Conservation (phyloP, 1,284 basidiomycete genomes). For the Fomitopsis schrenkii region DNA sequence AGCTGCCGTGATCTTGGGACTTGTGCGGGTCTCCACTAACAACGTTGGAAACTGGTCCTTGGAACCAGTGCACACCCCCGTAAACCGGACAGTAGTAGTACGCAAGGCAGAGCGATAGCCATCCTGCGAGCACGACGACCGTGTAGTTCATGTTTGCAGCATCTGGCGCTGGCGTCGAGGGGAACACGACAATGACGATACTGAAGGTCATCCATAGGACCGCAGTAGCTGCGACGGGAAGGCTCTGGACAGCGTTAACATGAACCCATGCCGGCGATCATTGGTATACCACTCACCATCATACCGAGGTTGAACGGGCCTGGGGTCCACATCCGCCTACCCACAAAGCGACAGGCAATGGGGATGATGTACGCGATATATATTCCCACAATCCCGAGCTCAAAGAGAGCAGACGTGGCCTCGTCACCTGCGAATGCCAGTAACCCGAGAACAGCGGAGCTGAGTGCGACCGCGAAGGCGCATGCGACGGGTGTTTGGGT, state of each 20-base stretch:
- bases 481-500: constrained; percentile 68
- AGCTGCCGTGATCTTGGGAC: no score
- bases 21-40: background rate
- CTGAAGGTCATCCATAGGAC: constrained; percentile 63
- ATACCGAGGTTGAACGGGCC: constrained; percentile 64
- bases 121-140: constrained; percentile 55
- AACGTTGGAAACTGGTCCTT: constrained; percentile 40
- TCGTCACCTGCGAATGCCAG: constrained; percentile 60
- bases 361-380: constrained; percentile 58
- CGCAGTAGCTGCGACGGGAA: constrained; percentile 48
- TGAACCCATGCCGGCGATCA: no score
- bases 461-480: constrained; percentile 54
- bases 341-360: constrained; percentile 33
- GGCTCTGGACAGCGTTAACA: constrained; percentile 35
- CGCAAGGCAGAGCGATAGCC: constrained; percentile 47
- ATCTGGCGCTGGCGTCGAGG: constrained; percentile 41
- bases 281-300: constrained; percentile 39
- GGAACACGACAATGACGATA: constrained; percentile 59
- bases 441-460: constrained; percentile 48
- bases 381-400: constrained; percentile 49
- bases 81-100: constrained; percentile 70
- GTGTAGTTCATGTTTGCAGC: constrained; percentile 65
- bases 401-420: constrained; percentile 67
- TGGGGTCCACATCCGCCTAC: constrained; percentile 43
- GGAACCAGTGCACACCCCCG: constrained; percentile 69